Percentiles rank a stretch among this genome's conserved stretches.
These are phyloP conservation scores for Gastrolobium villosum DNA, from an alignment of 306 rosid genomes.

Conservation along the genomic window DNA sequence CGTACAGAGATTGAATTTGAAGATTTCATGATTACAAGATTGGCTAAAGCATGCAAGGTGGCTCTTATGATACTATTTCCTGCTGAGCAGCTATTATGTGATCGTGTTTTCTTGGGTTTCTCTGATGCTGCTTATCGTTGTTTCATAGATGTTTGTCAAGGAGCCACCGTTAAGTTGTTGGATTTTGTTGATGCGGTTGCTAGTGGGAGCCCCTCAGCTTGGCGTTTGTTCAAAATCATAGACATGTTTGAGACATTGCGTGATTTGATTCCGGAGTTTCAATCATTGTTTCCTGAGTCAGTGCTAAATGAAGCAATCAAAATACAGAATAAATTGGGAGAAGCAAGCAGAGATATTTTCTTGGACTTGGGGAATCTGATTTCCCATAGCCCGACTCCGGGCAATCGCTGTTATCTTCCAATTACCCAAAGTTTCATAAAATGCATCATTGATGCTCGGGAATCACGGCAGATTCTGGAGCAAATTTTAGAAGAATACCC, in stretches of 20 bases:
- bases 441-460: not conserved
- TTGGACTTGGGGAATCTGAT: slow-evolving; percentile 62
- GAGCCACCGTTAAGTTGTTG: slow-evolving; percentile 63
- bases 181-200: slow-evolving; percentile 65
- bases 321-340: not conserved
- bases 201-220: slow-evolving; percentile 60
- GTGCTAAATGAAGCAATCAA: not conserved
- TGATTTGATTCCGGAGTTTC: slow-evolving; percentile 65
- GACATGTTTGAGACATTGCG: slow-evolving; percentile 64
- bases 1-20: not conserved
- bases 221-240: too few relatives aligned
- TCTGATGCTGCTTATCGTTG: slow-evolving; percentile 64
- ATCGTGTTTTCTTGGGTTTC: slow-evolving; percentile 65
- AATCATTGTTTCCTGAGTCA: slow-evolving; percentile 58
- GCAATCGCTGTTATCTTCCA: slow-evolving; percentile 6
- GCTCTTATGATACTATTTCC: slow-evolving; percentile 72
- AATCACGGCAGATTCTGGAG: not conserved
- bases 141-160: slow-evolving; percentile 70
- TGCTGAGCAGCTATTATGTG: slow-evolving; percentile 69
- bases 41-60: slow-evolving; percentile 67
- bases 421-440: not conserved
- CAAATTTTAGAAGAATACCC: not conserved
- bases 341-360: slow-evolving; percentile 6
- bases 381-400: not conserved
- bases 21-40: slow-evolving; percentile 66